Conservation (phyloP, 306 rosid genomes). For the Adenanthera pavonina region DNA sequence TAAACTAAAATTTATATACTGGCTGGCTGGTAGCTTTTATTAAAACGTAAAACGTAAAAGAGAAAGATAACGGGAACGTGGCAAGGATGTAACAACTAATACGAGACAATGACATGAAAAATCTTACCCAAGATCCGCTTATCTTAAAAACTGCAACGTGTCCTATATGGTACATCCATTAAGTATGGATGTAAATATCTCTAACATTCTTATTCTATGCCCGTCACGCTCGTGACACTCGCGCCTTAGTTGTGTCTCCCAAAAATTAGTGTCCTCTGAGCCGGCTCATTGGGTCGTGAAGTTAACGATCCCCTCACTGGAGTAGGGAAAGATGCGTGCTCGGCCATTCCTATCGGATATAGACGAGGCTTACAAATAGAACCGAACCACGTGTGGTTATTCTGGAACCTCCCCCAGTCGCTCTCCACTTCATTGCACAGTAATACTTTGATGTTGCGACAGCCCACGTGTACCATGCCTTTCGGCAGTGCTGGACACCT, state of each 20-base stretch:
- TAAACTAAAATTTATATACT: too few relatives aligned
- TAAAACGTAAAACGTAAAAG: background rate
- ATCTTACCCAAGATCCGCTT: constrained; percentile 34
- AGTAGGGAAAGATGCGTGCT: background rate
- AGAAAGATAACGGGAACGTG: background rate
- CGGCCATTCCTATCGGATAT: background rate
- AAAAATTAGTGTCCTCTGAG: background rate
- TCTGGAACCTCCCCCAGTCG: background rate
- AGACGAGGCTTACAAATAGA: background rate
- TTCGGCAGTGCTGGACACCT: constrained; percentile 42
- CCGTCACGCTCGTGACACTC: background rate
- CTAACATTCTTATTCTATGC: constrained; percentile 4
- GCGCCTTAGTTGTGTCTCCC: background rate
- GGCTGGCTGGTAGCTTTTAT: too few relatives aligned
- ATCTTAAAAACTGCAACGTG: constrained; percentile 38
- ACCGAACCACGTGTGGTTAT: background rate
- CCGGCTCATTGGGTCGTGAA: background rate
- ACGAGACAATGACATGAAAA: background rate
- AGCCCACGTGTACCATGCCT: constrained; percentile 25
- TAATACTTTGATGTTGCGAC: background rate
- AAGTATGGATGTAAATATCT: background rate
- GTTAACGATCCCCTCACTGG: background rate
- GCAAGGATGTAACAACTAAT: background rate
- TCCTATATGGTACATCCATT: constrained; percentile 19
- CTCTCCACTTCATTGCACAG: background rate